phyloP scores from a whole-genome alignment of 768 basidiomycete species.

The Hericium coralloides region DNA sequence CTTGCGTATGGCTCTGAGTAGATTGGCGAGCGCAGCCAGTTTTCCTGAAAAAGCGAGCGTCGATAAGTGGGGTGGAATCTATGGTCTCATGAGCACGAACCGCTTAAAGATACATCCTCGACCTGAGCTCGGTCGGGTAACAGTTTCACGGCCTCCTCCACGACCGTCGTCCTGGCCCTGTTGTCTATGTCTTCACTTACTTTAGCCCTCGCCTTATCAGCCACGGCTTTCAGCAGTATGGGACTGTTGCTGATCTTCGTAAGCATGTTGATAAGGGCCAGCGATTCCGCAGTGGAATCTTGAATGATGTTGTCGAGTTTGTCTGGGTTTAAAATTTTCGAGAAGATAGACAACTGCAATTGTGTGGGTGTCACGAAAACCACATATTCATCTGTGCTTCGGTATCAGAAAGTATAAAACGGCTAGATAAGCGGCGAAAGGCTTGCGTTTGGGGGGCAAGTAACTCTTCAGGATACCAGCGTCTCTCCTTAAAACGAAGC shows the following conservation, averaged over 20 bases:
- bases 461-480: slow-evolving; percentile 74
- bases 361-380: slow-evolving; percentile 86
- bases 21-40: slow-evolving; percentile 51
- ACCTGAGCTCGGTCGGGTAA: slow-evolving; percentile 51
- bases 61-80: background rate
- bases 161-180: slow-evolving; percentile 35
- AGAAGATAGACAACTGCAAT: slow-evolving; percentile 77
- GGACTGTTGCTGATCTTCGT: slow-evolving; percentile 94
- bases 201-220: slow-evolving; percentile 47
- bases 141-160: slow-evolving; percentile 52
- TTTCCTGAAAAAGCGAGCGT: slow-evolving; percentile 51
- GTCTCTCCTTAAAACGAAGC: slow-evolving; percentile 87
- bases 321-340: slow-evolving; percentile 62
- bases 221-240: slow-evolving; percentile 72
- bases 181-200: slow-evolving; percentile 23
- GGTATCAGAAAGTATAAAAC: no score
- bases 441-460: slow-evolving; percentile 84
- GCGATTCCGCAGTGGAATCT: slow-evolving; percentile 65
- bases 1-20: slow-evolving; percentile 53
- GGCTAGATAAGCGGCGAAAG: background rate
- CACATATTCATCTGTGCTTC: slow-evolving; percentile 81
- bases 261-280: slow-evolving; percentile 70
- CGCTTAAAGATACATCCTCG: slow-evolving; percentile 73
- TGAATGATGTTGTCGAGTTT: slow-evolving; percentile 61
- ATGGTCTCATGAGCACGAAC: slow-evolving; percentile 29